A percentile compares a stretch with the other conserved stretches of the same genome.
Evolutionary conservation across 306 rosid species (phyloP).

Genomic region (Senna tora): DNA sequence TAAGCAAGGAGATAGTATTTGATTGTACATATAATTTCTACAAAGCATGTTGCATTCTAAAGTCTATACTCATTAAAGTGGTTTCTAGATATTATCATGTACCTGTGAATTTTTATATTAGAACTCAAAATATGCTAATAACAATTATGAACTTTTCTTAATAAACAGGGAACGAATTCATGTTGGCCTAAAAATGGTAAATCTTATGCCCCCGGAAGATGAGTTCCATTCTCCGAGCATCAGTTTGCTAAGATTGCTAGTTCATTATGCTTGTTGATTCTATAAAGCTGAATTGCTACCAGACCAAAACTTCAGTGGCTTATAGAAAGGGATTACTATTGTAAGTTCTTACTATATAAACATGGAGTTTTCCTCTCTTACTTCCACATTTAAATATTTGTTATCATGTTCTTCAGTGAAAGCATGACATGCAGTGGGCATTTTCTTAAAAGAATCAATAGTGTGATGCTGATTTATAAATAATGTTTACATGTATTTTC

Average conservation of each 20-base stretch:
- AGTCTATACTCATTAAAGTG: constrained; percentile 6
- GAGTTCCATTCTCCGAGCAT: constrained; percentile 40
- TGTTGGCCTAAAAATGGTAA: constrained; percentile 81
- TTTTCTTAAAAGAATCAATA: background rate
- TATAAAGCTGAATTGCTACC: constrained; percentile 28
- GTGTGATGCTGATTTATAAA: background rate
- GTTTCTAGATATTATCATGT: background rate
- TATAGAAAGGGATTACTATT: background rate
- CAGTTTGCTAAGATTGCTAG: constrained; percentile 35
- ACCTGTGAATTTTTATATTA: constrained; percentile 5
- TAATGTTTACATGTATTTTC: background rate
- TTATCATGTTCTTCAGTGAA: background rate
- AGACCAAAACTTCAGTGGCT: constrained; percentile 2
- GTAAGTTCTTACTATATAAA: constrained; percentile 8
- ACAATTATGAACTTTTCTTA: constrained; percentile 33
- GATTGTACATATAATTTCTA: constrained; percentile 7
- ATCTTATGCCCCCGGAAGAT: constrained; percentile 49
- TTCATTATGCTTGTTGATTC: constrained; percentile 42
- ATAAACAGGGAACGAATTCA: constrained; percentile 62
- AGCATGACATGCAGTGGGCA: background rate
- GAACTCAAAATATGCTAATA: constrained; percentile 24
- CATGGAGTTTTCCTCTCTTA: background rate
- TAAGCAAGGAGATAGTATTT: constrained; percentile 1
- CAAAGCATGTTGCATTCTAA: constrained; percentile 25
- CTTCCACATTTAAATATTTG: background rate